Base-by-base conservation (phyloP, 805 yeast genomes). In the Myxozyma monticola region DNA sequence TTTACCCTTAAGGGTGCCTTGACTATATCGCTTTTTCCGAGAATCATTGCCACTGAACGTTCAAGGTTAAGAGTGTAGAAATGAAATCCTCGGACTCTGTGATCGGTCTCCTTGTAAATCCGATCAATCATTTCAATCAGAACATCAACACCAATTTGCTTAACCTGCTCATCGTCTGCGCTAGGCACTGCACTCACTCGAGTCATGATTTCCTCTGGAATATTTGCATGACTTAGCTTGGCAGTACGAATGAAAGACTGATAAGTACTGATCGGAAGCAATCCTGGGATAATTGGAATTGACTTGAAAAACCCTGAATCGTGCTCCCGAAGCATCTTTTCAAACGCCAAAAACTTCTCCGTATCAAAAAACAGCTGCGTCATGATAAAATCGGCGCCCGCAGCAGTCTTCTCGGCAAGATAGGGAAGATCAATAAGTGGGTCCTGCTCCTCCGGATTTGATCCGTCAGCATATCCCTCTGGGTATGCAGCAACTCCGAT, bases 401-500 rank as follows among this genome's bases (percentile, higher is more conserved):
- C 97, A 50, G 82, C 77, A 21, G 91, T 77, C 67, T 93, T 93
- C 59, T 88, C 95, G 42, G 81, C 78, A 68, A 93, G 75, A 64
- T 68, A 88, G 5, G 93, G 91, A 40, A 91, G 63, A 67, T 91
- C 99, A 40, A 76, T 76, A 20, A 66, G 65, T 0, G 84, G 81
- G 61, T 80, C 78, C 66, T 89, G 96, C 15, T 18, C 44, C 29
- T 54, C 61, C 4, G 63, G 61, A 30, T 74, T 75, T 7, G 79
- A 68, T 12, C 95, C 91, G 60, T 90, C 96, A 30, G 88, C 89
- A 69, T 91, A 97, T 17, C 99, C 99, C 66, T 91, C 99, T 7
- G 99, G 96, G 67, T 91, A 91, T 1, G 95, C 97, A 1, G 99
- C 99, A 14, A 91, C 99, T 53, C 99, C 99, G 48, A 91, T 75